A percentile compares a stretch with the other conserved stretches of the same genome.
Evolutionary conservation across 768 basidiomycete species (phyloP).

Genomic region (Tricholoma furcatifolium): DNA sequence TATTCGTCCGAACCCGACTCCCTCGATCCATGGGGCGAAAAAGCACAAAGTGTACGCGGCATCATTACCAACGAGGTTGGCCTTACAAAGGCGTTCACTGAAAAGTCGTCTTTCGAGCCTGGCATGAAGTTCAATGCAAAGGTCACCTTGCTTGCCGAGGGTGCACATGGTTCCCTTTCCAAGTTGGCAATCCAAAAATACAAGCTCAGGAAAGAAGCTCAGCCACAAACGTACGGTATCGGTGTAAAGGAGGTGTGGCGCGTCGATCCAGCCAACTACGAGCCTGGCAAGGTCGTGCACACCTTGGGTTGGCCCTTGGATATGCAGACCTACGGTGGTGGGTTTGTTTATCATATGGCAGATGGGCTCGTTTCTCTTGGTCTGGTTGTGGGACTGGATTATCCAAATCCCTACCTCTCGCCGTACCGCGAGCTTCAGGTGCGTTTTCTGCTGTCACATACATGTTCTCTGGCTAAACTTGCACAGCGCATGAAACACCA

Average conservation of each 20-base stretch:
- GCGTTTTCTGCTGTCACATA: slow-evolving; percentile 14
- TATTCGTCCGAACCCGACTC: slow-evolving; percentile 54
- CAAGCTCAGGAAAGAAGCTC: slow-evolving; percentile 61
- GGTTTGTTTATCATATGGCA: slow-evolving; percentile 95
- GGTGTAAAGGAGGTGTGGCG: slow-evolving; percentile 99
- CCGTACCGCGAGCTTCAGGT: slow-evolving; percentile 95
- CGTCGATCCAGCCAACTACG: slow-evolving; percentile 60
- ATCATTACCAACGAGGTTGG: slow-evolving; percentile 95
- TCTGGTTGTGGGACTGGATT: slow-evolving; percentile 91
- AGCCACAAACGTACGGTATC: slow-evolving; percentile 94
- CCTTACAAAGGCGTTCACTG: slow-evolving; percentile 67
- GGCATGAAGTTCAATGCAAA: slow-evolving; percentile 96
- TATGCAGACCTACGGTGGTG: slow-evolving; percentile 84
- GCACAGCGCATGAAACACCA: slow-evolving; percentile 87
- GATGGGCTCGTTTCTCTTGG: slow-evolving; percentile 88
- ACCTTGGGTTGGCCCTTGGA: slow-evolving; percentile 94
- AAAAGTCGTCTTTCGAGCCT: slow-evolving; percentile 90
- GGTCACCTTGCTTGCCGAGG: slow-evolving; percentile 91
- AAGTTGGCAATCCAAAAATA: slow-evolving; percentile 79
- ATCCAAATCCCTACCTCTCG: slow-evolving; percentile 88
- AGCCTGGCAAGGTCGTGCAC: slow-evolving; percentile 84
- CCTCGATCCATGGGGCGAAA: slow-evolving; percentile 35
- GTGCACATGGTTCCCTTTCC: slow-evolving; percentile 88
- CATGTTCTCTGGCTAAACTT: too few species aligned
- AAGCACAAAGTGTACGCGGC: slow-evolving; percentile 62